Conservation (phyloP, 768 basidiomycete genomes). For the Leccinum uliginosum region DNA sequence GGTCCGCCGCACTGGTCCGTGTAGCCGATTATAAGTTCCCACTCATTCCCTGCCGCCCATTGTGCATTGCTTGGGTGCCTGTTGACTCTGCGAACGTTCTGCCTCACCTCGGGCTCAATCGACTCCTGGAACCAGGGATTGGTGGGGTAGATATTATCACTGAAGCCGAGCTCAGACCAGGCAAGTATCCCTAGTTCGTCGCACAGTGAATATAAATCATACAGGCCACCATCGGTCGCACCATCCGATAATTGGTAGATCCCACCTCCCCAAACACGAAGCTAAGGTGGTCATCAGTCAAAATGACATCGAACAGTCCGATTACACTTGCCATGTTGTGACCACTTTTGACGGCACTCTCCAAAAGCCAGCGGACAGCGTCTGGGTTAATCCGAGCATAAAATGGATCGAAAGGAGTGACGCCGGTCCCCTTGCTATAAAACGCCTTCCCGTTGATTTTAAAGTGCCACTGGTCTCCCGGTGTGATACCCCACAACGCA, state of each 20-base stretch:
- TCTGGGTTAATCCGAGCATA: slow-evolving; percentile 48
- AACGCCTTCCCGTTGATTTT: slow-evolving; percentile 56
- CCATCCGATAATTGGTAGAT: slow-evolving; percentile 44
- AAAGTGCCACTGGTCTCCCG: slow-evolving; percentile 61
- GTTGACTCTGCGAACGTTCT: slow-evolving; percentile 45
- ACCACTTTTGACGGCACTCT: slow-evolving; percentile 50
- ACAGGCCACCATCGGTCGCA: slow-evolving; percentile 39
- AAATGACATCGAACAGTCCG: background rate
- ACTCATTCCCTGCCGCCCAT: slow-evolving; percentile 50
- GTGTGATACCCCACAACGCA: slow-evolving; percentile 44
- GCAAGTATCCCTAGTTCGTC: slow-evolving; percentile 58
- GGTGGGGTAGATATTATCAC: slow-evolving; percentile 52
- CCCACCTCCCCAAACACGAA: slow-evolving; percentile 60
- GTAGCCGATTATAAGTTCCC: slow-evolving; percentile 40
- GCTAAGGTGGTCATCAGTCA: slow-evolving; percentile 25
- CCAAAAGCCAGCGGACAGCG: slow-evolving; percentile 50
- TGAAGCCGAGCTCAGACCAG: slow-evolving; percentile 47
- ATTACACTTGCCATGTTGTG: slow-evolving; percentile 51
- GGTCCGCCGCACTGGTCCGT: background rate
- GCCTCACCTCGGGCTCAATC: slow-evolving; percentile 52
- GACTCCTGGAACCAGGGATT: slow-evolving; percentile 49
- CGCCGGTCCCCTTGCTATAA: slow-evolving; percentile 52
- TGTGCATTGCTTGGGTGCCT: slow-evolving; percentile 54
- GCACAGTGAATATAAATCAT: slow-evolving; percentile 54
- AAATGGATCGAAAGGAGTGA: slow-evolving; percentile 60